These are phyloP conservation scores for Pterulicium gracile DNA, from an alignment of 1,284 basidiomycete genomes.

Conservation along the genomic window DNA sequence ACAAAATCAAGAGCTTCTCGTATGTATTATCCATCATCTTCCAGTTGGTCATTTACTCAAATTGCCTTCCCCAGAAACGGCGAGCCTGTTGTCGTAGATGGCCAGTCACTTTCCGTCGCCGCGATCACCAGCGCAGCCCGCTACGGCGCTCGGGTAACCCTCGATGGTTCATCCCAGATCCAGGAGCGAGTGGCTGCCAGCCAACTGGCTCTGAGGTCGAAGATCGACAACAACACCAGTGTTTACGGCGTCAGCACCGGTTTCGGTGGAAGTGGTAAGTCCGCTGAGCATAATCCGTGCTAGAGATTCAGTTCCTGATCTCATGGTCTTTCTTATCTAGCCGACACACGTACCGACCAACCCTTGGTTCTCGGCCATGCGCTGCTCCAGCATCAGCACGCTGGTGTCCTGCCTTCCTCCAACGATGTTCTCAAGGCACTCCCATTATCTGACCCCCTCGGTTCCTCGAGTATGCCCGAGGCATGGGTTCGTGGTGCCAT, in stretches of 20 bases:
- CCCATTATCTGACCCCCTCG: constrained; percentile 56
- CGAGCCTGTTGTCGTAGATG: constrained; percentile 52
- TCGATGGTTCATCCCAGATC: constrained; percentile 37
- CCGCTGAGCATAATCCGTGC: constrained; percentile 10
- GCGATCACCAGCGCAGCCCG: constrained; percentile 66
- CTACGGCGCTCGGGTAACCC: constrained; percentile 40
- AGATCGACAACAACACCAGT: constrained; percentile 57
- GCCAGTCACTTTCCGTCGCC: constrained; percentile 59
- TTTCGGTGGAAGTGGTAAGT: constrained; percentile 66
- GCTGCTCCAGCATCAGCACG: constrained; percentile 72
- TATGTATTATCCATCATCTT: constrained; percentile 17
- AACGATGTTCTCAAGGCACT: constrained; percentile 31
- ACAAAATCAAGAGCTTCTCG: constrained; percentile 45
- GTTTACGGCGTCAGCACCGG: constrained; percentile 80
- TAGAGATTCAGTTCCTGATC: constrained; percentile 16
- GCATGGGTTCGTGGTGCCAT: constrained; percentile 87
- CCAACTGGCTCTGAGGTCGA: constrained; percentile 50
- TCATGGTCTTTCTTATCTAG: constrained; percentile 13
- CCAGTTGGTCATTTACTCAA: constrained; percentile 7
- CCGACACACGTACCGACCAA: constrained; percentile 62
- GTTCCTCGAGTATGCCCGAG: constrained; percentile 74
- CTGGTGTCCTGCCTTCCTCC: constrained; percentile 54
- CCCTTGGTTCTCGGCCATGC: constrained; percentile 62
- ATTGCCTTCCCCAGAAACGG: constrained; percentile 33
- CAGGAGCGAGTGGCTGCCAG: constrained; percentile 44